Percentiles rank a stretch among this genome's conserved stretches.
phyloP scores from a whole-genome alignment of 345 rosid genomes.

The Eucalyptus sp. region DNA sequence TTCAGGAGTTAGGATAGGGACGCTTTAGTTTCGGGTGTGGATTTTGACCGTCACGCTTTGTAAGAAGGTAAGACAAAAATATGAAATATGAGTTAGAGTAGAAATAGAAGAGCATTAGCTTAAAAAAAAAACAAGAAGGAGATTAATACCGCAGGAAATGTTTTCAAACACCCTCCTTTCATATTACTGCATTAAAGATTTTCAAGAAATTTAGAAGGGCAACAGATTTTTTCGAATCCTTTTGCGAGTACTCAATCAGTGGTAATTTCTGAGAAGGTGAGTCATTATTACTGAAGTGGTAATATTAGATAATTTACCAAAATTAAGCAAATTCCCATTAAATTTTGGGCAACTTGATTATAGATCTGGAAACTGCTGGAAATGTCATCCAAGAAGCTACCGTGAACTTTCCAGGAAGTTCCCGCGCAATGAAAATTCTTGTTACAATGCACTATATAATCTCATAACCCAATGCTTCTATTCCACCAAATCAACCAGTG shows the following conservation, averaged over 20 bases:
- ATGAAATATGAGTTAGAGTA: no score
- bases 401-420: background rate
- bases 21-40: rapidly evolving
- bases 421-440: background rate
- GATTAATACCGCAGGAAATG: background rate
- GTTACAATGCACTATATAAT: background rate
- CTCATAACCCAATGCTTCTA: rapidly evolving
- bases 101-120: rapidly evolving
- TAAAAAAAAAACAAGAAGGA: no score
- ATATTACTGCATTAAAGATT: background rate
- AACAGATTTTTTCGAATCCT: background rate
- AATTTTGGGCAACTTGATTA: background rate
- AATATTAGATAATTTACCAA: background rate
- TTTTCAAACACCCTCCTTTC: rapidly evolving
- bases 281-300: background rate
- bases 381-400: background rate
- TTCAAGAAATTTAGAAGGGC: background rate
- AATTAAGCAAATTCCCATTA: background rate
- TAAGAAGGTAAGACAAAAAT: rapidly evolving
- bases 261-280: background rate
- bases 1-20: rapidly evolving
- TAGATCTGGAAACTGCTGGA: background rate
- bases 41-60: rapidly evolving
- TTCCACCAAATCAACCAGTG: background rate
- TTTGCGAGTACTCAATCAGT: background rate